Percentiles rank a stretch among this genome's conserved stretches.
These are phyloP conservation scores for Chaetomium sp. DNA, from an alignment of 2,329 filamentous ascomycete species.

Conservation along the genomic window DNA sequence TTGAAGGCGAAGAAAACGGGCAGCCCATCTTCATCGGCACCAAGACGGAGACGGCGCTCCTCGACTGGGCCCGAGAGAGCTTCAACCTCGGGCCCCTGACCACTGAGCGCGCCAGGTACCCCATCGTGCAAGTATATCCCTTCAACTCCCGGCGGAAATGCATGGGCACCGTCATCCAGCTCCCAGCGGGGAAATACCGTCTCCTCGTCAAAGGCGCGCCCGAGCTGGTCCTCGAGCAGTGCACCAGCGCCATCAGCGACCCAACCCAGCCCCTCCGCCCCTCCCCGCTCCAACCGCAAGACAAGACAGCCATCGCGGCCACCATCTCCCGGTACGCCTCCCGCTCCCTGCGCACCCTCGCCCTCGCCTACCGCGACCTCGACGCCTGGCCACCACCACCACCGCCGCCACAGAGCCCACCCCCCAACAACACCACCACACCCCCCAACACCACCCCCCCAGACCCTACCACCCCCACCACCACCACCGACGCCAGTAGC, in stretches of 20 bases:
- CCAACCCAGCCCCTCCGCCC: background rate
- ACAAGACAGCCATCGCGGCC: background rate
- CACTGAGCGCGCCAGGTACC: constrained; percentile 63
- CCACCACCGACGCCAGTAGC: too few species aligned
- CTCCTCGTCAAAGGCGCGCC: constrained; percentile 58
- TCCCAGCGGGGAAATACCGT: constrained; percentile 57
- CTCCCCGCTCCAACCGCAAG: background rate
- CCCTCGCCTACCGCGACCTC: constrained; percentile 68
- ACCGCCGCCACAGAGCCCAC: too few species aligned
- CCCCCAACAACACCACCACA: too few species aligned
- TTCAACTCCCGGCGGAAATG: constrained; percentile 58
- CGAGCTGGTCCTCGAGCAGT: constrained; percentile 51
- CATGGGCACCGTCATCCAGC: constrained; percentile 65
- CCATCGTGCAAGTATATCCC: constrained; percentile 48
- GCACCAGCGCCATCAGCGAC: constrained; percentile 39
- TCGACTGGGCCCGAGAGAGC: constrained; percentile 68
- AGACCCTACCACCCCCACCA: too few species aligned
- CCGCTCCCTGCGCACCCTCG: constrained; percentile 48
- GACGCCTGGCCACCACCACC: constrained; percentile 64
- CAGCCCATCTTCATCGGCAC: constrained; percentile 67
- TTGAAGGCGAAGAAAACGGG: constrained; percentile 65
- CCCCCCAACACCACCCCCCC: too few species aligned
- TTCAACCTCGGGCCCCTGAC: constrained; percentile 64
- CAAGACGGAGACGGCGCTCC: constrained; percentile 75
- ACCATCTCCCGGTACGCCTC: constrained; percentile 21